Evolutionary conservation across 2,329 filamentous ascomycete genomes (phyloP), one percentile per base, ranked within the genome.

Genomic region (Fusarium sterilihyphosum): DNA sequence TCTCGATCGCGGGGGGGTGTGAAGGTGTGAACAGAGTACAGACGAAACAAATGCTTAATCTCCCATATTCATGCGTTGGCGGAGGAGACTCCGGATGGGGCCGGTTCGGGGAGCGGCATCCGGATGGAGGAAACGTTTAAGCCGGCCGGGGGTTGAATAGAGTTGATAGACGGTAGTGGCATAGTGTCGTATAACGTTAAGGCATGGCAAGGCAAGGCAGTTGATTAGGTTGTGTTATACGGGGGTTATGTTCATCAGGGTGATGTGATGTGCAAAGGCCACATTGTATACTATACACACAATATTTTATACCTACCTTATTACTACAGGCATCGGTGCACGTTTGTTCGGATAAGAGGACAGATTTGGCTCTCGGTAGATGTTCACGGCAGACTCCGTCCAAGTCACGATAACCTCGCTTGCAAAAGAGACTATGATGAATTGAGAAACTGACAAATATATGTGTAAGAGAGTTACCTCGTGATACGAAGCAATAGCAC

Each of bases 51-150:
- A 53, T 53, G 53, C 33, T 70, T 73, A 78, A 78, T 78, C 68
- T 78, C 76, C 76, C 71, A 74, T 65, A 74, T 78, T 78, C 68
- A 78, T 78, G 76, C 76, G 66, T 69, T 70, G 76, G 20, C 70
- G 63, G 61, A 59, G 60, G 52, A 52, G 46, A 67, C 67, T 63
- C 74, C 72, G 69, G 67, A 73, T 71, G 62, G 67, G 67, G 71
- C 71, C 61, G 71, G 63, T 44, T 56, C 69, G 68, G 67, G 74
- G 56, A 72, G 68, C 61, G 71, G 75, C 71, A 52, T 41, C 61
- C 52, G 67, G 61, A 71, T 58, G 52, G 58, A 66, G 29, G 67
- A 71, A 61, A 43, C 46, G 58, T 49, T 73, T 41, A 56, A 56
- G 38, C 33, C 43, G 49, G 61, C 57, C 43, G 61, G 53, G 37